Percentiles rank a stretch among this genome's conserved stretches.
phyloP scores from a whole-genome alignment of 495 filamentous ascomycete genomes.

The Talaromyces adpressus region DNA sequence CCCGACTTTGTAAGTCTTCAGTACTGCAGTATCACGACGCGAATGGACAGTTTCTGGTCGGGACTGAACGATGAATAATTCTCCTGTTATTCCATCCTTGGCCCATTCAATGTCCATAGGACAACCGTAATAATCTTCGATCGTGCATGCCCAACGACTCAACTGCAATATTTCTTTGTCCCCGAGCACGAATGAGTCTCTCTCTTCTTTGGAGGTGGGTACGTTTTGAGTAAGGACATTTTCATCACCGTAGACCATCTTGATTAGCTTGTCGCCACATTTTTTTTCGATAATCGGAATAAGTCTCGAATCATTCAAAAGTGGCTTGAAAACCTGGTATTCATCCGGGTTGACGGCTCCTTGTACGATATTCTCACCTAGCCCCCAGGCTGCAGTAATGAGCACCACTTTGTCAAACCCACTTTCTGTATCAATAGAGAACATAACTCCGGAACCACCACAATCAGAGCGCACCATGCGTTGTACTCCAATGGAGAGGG shows the following conservation, averaged over 20 bases:
- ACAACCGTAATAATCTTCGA: slow-evolving; percentile 28
- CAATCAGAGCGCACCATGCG: slow-evolving; percentile 29
- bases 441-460: slow-evolving; percentile 29
- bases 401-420: slow-evolving; percentile 28
- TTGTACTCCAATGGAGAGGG: slow-evolving; percentile 28
- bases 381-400: slow-evolving; percentile 31
- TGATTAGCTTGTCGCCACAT: too few relatives aligned
- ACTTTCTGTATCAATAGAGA: slow-evolving; percentile 29
- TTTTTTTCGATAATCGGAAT: too few relatives aligned
- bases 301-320: neutral
- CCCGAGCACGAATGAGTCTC: slow-evolving; percentile 19
- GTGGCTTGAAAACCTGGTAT: slow-evolving; percentile 31
- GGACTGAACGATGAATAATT: slow-evolving; percentile 31
- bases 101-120: slow-evolving; percentile 36
- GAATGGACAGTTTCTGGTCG: slow-evolving; percentile 32
- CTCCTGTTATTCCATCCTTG: slow-evolving; percentile 23
- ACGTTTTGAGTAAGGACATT: slow-evolving; percentile 23
- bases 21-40: slow-evolving; percentile 15
- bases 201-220: slow-evolving; percentile 29
- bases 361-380: slow-evolving; percentile 31
- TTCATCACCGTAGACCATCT: neutral
- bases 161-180: slow-evolving; percentile 27
- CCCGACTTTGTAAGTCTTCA: slow-evolving; percentile 23
- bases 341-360: slow-evolving; percentile 31
- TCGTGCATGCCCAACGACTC: slow-evolving; percentile 25